Percentiles rank a stretch among this genome's conserved stretches.
Conservation (phyloP, 2,329 filamentous ascomycete genomes). For the Fusarium avenaceum region DNA sequence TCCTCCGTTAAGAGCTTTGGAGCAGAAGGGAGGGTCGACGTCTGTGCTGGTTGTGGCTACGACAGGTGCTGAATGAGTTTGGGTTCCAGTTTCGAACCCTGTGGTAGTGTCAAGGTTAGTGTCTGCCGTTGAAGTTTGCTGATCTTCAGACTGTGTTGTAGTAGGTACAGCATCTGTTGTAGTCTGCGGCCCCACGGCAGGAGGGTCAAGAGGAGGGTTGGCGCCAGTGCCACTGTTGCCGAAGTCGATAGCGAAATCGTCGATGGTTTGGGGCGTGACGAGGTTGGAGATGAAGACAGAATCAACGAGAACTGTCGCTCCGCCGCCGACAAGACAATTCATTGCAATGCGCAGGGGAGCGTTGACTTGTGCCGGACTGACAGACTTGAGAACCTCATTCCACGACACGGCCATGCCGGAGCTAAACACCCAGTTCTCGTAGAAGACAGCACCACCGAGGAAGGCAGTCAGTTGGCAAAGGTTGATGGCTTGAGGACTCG, state of each 20-base stretch:
- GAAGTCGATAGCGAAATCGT: constrained; percentile 13
- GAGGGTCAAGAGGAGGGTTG: constrained; percentile 12
- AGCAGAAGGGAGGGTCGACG: neutral
- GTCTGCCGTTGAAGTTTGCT: neutral
- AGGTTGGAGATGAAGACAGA: constrained; percentile 16
- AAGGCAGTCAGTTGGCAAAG: neutral
- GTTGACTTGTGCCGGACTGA: neutral
- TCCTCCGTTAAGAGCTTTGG: constrained; percentile 15
- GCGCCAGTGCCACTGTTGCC: constrained; percentile 4
- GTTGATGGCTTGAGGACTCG: constrained; percentile 1
- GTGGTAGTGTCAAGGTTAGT: neutral
- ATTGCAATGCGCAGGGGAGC: constrained; percentile 6
- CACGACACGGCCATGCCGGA: neutral
- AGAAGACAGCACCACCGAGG: neutral
- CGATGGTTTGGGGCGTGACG: constrained; percentile 2
- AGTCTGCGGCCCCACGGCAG: neutral
- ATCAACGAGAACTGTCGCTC: constrained; percentile 15
- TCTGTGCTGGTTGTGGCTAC: constrained; percentile 7
- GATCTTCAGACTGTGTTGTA: neutral
- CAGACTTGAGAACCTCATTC: constrained; percentile 5
- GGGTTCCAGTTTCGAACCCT: neutral
- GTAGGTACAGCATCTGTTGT: neutral
- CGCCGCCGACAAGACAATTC: constrained; percentile 10
- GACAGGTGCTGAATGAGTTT: fast-evolving
- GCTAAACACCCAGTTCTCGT: neutral